Percentiles rank a stretch among this genome's conserved stretches.
These are phyloP conservation scores for Thuidium tamariscinum DNA, from an alignment of 225 moss, liverwort and hornwort genomes.

Conservation along the genomic window DNA sequence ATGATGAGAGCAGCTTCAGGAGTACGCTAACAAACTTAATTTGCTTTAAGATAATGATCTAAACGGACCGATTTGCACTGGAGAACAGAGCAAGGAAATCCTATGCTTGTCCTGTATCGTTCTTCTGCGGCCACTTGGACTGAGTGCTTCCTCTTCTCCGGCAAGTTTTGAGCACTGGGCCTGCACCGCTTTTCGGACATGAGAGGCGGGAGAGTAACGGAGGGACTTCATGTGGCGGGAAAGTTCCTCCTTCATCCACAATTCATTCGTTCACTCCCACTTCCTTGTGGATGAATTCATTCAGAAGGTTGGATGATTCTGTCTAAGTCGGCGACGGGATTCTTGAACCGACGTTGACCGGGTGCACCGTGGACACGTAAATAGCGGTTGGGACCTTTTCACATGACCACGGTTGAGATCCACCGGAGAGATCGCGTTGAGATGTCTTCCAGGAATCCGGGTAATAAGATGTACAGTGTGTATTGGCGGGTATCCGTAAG, in stretches of 20 bases:
- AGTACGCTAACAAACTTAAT: background rate
- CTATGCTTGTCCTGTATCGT: background rate
- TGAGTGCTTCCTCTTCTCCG: background rate
- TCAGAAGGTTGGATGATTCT: background rate
- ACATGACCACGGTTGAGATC: background rate
- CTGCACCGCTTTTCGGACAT: background rate
- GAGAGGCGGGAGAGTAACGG: background rate
- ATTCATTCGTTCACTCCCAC: background rate
- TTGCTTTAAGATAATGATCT: background rate
- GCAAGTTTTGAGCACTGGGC: background rate
- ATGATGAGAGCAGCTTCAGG: background rate
- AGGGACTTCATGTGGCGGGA: background rate
- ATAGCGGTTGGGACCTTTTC: background rate
- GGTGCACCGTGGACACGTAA: background rate
- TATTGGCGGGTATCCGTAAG: background rate
- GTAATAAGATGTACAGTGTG: background rate
- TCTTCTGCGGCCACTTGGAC: background rate
- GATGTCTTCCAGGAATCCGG: background rate
- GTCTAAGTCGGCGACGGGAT: background rate
- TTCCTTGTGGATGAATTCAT: background rate
- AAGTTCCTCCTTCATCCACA: background rate
- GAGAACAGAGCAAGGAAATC: too few species aligned
- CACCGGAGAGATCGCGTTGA: too few species aligned
- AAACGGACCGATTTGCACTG: too few species aligned
- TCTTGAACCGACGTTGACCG: background rate